Evolutionary conservation across 805 yeast species (phyloP), one percentile per base, ranked within the genome.

Genomic region (Metschnikowia arizonensis): DNA sequence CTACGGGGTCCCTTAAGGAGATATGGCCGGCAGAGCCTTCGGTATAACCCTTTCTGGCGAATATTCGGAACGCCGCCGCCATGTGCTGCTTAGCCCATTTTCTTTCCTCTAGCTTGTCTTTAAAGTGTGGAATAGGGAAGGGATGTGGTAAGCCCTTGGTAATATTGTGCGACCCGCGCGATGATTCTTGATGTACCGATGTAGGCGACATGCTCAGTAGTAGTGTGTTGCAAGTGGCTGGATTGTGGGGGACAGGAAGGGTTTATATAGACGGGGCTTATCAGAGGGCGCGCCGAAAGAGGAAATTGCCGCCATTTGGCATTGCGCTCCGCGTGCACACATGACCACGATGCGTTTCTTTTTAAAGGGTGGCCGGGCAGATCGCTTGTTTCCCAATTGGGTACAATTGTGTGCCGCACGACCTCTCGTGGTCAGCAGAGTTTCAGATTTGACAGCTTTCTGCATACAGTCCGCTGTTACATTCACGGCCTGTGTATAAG

Each of bases 21-120:
- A 88, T 87, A 61, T 88, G 96, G 18, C 96, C 96, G 0, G 95
- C 88, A 17, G 80, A 63, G 12, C 95, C 96, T 61, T 85, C 88
- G 14, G 81, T 72, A 63, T 68, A 87, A 14, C 87, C 88, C 53
- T 77, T 79, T 58, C 95, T 74, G n/a, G 87, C 89, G 62, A 88
- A 85, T 1, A 84, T 77, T 50, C 95, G 74, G 69, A 87, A 87
- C 1, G 91, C 90, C 28, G 83, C 93, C 1, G 95, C 95, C 83
- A 84, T 79, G 56, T 87, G 95, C 59, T 85, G 78, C 40, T 74
- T 60, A 45, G 78, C 63, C 78, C 80, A 79, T 56, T 73, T 66
- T 48, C 86, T 66, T 52, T 82, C 73, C 28, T 66, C 70, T 28
- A 62, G 55, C 36, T 73, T 72, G 54, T 77, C 77, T 5, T 66